Evolutionary conservation across 257 asterid genomes (phyloP).

Genomic region (Fraxinus pennsylvanica): DNA sequence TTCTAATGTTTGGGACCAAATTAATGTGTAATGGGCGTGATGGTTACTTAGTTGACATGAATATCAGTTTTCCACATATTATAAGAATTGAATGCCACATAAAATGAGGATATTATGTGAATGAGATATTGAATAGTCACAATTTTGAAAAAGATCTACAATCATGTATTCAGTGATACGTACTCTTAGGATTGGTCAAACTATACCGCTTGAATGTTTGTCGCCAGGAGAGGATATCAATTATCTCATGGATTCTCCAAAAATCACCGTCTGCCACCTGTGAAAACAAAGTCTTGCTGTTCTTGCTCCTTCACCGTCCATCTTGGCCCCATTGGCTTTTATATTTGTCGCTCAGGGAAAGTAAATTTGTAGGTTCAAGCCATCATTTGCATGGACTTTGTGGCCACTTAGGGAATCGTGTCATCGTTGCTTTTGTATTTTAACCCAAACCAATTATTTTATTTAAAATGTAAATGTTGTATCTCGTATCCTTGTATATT

Average conservation of each 20-base stretch:
- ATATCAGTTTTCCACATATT: background rate
- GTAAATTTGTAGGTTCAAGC: no score
- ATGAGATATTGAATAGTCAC: background rate
- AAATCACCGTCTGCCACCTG: background rate
- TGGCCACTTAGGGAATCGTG: background rate
- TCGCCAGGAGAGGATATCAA: background rate
- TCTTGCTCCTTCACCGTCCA: background rate
- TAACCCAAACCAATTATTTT: background rate
- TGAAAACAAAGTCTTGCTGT: background rate
- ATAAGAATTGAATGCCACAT: background rate
- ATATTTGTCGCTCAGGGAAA: conserved; percentile 6
- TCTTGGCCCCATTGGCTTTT: background rate
- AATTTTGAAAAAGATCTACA: background rate
- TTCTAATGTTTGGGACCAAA: background rate
- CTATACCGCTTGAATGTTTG: background rate
- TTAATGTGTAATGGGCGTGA: background rate
- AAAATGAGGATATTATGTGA: background rate
- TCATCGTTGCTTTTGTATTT: background rate
- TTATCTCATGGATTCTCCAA: background rate
- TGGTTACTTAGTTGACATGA: background rate
- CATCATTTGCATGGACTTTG: background rate
- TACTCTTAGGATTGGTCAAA: background rate
- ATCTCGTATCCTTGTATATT: background rate
- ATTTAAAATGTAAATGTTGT: background rate
- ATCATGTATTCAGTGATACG: background rate